Evolutionary conservation across 2,329 filamentous ascomycete genomes (phyloP).

Genomic region (Calonectria pauciramosa): DNA sequence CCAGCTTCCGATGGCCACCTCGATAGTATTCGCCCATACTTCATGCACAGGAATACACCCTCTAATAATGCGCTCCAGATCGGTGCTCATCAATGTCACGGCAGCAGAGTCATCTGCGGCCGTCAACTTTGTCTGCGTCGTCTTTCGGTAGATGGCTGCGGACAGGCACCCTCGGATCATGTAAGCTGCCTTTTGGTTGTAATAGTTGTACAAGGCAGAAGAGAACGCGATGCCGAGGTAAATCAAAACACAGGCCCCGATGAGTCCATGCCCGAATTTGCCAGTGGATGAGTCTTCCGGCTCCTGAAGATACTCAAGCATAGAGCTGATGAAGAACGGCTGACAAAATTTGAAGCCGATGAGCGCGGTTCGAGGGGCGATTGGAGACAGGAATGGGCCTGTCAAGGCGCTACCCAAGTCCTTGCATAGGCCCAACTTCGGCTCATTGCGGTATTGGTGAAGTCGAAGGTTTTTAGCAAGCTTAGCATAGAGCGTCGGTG

Average conservation of each 20-base stretch:
- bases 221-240: constrained; percentile 58
- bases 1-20: constrained; percentile 61
- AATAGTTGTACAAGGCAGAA: constrained; percentile 56
- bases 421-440: constrained; percentile 47
- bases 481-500: constrained; percentile 33
- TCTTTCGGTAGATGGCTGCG: constrained; percentile 52
- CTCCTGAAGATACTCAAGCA: constrained; percentile 51
- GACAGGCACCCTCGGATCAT: constrained; percentile 52
- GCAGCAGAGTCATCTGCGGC: constrained; percentile 55
- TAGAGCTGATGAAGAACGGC: constrained; percentile 57
- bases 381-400: constrained; percentile 50
- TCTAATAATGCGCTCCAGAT: constrained; percentile 57
- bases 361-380: constrained; percentile 54
- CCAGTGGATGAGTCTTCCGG: constrained; percentile 30
- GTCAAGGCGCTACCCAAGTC: constrained; percentile 48
- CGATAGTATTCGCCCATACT: constrained; percentile 55
- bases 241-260: constrained; percentile 56
- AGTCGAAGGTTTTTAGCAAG: constrained; percentile 38
- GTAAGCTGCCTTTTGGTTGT: constrained; percentile 49
- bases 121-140: constrained; percentile 47
- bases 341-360: constrained; percentile 59
- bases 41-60: constrained; percentile 55
- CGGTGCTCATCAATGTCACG: constrained; percentile 63
- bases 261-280: constrained; percentile 56
- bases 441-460: constrained; percentile 41